Percentiles rank a stretch among this genome's conserved stretches.
phyloP scores from a whole-genome alignment of 371 early-diverging fungal species.

The Umbelopsis sp. region DNA sequence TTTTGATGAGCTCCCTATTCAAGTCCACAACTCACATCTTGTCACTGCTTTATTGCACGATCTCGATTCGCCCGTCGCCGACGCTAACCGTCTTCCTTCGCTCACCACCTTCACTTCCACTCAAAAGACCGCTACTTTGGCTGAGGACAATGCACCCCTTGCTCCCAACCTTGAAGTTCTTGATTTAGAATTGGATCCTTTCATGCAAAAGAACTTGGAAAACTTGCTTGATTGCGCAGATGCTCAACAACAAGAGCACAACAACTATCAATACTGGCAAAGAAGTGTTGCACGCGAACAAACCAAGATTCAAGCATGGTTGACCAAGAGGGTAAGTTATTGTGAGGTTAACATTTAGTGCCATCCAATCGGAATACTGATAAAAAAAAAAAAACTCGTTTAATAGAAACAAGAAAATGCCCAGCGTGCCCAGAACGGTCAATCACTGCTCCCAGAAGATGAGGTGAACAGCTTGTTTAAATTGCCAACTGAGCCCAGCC shows the following conservation, averaged over 20 bases:
- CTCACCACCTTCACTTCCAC: conserved; percentile 49
- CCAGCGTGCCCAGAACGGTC: conserved; percentile 73
- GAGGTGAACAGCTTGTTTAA: conserved; percentile 75
- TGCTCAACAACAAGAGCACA: conserved; percentile 88
- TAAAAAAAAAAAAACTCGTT: not conserved
- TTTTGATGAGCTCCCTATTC: conserved; percentile 89
- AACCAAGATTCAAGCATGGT: conserved; percentile 66
- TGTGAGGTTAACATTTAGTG: not conserved
- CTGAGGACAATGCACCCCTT: conserved; percentile 61
- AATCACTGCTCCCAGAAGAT: conserved; percentile 79
- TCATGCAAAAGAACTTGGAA: conserved; percentile 89
- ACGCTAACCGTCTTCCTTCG: conserved; percentile 49
- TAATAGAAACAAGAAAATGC: conserved; percentile 81
- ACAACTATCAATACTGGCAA: conserved; percentile 94
- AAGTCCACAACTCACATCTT: conserved; percentile 83
- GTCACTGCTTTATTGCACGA: conserved; percentile 82
- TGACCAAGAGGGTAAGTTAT: conserved; percentile 58
- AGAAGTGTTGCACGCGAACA: conserved; percentile 89
- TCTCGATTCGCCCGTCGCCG: conserved; percentile 63
- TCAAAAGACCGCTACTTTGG: conserved; percentile 40
- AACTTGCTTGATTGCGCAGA: conserved; percentile 87
- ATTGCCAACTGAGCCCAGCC: conserved; percentile 84
- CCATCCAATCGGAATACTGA: not conserved
- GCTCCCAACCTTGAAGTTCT: conserved; percentile 84
- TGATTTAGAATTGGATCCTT: conserved; percentile 79